Base-by-base conservation (phyloP, 2,329 filamentous ascomycete species). In the Bertia moriformis region DNA sequence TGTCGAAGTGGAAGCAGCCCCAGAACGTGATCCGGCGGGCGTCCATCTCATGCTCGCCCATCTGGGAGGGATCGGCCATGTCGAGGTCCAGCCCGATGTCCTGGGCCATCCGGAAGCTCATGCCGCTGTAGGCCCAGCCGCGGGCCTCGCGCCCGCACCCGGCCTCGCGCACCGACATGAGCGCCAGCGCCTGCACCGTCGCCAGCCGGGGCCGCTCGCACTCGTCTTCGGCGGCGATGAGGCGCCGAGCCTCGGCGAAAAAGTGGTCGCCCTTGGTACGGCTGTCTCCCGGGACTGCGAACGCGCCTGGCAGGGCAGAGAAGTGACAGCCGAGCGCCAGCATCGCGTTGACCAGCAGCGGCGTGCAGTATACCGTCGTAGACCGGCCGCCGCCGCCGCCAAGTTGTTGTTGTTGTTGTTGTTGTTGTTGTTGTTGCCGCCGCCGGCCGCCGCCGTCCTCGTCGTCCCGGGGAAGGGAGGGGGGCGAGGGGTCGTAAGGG, bases 1-100 rank as follows among this genome's bases (percentile, higher is more conserved):
- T 96, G 63, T 98, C 91, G 55, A 96, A 93, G n/a, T 94, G 62
- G 57, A 91, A 96, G 55, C 88, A 95, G 4, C 91, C 91, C 91
- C 91, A 96, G 52, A 95, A 96, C 0, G 91, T 95, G 32, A 96
- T 80, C 39, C 84, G 72, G 27, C 91, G 71, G 2, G 87, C 88
- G 59, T 98, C 91, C 29, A 93, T 73, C 56, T 95, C 89, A 37
- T 83, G 72, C 42, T 94, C 85, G 43, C 78, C 76, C 46, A 89
- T 67, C 19, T 65, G 58, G 38, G 71, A 66, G 42, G 63, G 67
- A 41, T 70, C 72, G 4, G 62, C 60, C n/a, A n/a, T 73, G 51
- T 94, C 83, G 14, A 95, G 73, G 51, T 95, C 93, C 39, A 98
- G 66, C 1, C 91, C 91, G 45, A 98, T 73, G 50, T 98, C 91